A percentile compares a stretch with the other conserved stretches of the same genome.
These are phyloP conservation scores for Ambrosiella beaveri DNA, from an alignment of 2,329 filamentous ascomycete genomes.

Conservation along the genomic window DNA sequence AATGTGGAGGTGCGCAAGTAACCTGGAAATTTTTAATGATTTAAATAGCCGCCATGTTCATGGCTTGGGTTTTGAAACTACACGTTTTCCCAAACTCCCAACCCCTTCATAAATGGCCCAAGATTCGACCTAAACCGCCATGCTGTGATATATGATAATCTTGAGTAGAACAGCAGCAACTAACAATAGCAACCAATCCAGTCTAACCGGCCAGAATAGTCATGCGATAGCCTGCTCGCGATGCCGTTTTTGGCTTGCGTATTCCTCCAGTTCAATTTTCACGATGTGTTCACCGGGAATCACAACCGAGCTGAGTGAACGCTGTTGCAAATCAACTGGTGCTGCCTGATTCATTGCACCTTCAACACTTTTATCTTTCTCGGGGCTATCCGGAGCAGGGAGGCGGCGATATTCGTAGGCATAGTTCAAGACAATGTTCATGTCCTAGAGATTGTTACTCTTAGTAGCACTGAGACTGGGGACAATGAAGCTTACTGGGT, in stretches of 20 bases:
- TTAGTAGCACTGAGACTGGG: constrained; percentile 14
- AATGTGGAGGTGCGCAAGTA: not conserved
- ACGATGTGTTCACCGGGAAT: constrained; percentile 73
- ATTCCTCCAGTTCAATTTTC: constrained; percentile 78
- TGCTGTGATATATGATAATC: not conserved
- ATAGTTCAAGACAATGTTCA: constrained; percentile 70
- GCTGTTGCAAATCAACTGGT: constrained; percentile 13
- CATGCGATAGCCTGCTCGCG: constrained; percentile 2
- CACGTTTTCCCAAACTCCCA: not conserved
- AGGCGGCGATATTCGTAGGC: constrained; percentile 83
- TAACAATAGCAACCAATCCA: not conserved
- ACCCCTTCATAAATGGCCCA: not conserved
- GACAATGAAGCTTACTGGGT: constrained; percentile 42
- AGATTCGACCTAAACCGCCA: not conserved
- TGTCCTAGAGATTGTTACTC: constrained; percentile 38
- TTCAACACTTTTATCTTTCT: constrained; percentile 17
- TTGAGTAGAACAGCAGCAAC: not conserved
- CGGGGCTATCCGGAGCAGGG: constrained; percentile 29
- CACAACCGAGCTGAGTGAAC: constrained; percentile 78
- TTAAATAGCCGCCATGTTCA: not conserved
- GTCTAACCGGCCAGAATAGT: constrained; percentile 1
- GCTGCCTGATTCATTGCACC: not conserved
- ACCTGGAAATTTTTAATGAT: not conserved
- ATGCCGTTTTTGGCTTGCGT: constrained; percentile 33
- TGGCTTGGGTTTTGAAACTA: not conserved